A percentile compares a stretch with the other conserved stretches of the same genome.
Evolutionary conservation across 768 basidiomycete species (phyloP).

Genomic region (Harrya chromipes): DNA sequence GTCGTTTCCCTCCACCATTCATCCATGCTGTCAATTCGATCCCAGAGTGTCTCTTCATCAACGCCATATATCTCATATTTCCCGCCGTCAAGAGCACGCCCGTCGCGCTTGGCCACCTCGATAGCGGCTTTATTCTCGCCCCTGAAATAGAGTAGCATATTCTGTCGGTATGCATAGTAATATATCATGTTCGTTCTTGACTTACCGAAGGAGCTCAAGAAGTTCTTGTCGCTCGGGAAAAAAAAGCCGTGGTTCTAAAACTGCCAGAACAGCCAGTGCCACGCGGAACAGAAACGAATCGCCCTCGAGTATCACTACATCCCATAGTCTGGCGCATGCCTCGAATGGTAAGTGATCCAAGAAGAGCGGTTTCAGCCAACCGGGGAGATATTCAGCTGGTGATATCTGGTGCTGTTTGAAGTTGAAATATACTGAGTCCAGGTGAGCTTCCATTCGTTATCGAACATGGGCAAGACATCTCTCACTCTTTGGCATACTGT

Average conservation of each 20-base stretch:
- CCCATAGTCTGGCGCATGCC: slow-evolving; percentile 86
- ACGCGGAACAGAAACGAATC: slow-evolving; percentile 88
- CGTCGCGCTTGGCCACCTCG: slow-evolving; percentile 78
- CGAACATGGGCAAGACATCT: neutral
- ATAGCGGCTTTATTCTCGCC: slow-evolving; percentile 82
- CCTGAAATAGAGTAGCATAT: slow-evolving; percentile 34
- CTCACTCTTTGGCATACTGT: slow-evolving; percentile 91
- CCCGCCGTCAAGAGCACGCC: slow-evolving; percentile 56
- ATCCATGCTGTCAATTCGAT: slow-evolving; percentile 74
- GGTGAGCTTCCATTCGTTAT: neutral
- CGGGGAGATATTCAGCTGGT: slow-evolving; percentile 75
- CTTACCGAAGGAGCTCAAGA: slow-evolving; percentile 72
- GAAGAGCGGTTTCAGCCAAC: slow-evolving; percentile 82
- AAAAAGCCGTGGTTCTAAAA: slow-evolving; percentile 82
- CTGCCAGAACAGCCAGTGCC: slow-evolving; percentile 76
- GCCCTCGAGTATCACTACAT: slow-evolving; percentile 82
- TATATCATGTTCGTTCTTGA: neutral
- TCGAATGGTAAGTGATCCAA: slow-evolving; percentile 88
- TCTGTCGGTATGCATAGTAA: slow-evolving; percentile 10
- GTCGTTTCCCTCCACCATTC: slow-evolving; percentile 95
- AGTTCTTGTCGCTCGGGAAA: slow-evolving; percentile 83
- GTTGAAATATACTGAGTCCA: slow-evolving; percentile 77
- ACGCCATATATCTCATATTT: slow-evolving; percentile 87
- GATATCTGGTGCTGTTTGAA: slow-evolving; percentile 93
- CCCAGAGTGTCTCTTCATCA: slow-evolving; percentile 84